Evolutionary conservation across 306 rosid genomes (phyloP).

Genomic region (Hippophae gyantsensis): DNA sequence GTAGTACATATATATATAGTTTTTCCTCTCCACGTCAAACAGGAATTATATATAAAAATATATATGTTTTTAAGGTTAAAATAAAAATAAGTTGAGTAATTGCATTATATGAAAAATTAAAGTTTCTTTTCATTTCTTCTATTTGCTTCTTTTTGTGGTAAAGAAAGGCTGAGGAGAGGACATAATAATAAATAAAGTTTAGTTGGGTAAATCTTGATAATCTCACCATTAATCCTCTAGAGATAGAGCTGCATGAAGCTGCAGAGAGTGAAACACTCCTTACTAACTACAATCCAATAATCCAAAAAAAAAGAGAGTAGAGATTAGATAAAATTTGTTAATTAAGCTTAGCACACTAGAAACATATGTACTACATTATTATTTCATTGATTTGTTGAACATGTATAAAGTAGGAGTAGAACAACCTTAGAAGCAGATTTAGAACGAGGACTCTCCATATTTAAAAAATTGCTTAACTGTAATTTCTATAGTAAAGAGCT

Average conservation of each 20-base stretch:
- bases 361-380: background rate
- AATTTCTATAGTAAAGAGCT: background rate
- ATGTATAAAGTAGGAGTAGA: background rate
- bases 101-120: no score
- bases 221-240: conserved; percentile 60
- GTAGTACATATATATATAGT: no score
- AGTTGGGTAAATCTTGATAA: background rate
- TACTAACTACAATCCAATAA: conserved; percentile 35
- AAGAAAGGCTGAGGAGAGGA: background rate
- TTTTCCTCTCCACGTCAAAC: no score
- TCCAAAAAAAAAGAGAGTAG: conserved; percentile 11
- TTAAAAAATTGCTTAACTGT: no score
- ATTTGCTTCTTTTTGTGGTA: background rate
- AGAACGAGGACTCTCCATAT: conserved; percentile 57
- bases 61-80: no score
- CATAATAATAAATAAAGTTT: background rate
- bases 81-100: no score
- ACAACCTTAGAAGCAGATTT: conserved; percentile 58
- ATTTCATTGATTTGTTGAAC: background rate
- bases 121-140: conserved; percentile 30
- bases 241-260: conserved; percentile 52
- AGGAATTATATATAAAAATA: no score
- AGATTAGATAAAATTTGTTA: conserved; percentile 7
- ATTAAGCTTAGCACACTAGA: conserved; percentile 6
- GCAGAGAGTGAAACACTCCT: conserved; percentile 49